Evolutionary conservation across 2,329 filamentous ascomycete genomes (phyloP).

Genomic region (Fusarium temperatum): DNA sequence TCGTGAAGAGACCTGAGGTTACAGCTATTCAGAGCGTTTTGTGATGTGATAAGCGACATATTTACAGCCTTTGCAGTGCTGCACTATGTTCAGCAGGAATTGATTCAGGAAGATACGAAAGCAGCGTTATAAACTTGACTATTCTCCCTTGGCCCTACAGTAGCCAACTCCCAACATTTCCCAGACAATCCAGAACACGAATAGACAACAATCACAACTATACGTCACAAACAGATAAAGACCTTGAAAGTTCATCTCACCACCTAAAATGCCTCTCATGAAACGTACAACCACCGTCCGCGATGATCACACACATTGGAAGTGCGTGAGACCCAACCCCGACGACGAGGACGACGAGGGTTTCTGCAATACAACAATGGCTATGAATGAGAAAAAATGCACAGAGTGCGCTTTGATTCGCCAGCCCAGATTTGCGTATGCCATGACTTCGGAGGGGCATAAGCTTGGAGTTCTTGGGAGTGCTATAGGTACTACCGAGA

Average conservation of each 20-base stretch:
- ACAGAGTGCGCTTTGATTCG: not conserved
- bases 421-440: not conserved
- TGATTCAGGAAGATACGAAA: rapidly evolving
- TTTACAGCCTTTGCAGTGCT: rapidly evolving
- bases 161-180: too few relatives aligned
- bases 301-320: not conserved
- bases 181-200: too few relatives aligned
- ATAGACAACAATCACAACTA: too few relatives aligned
- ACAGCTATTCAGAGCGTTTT: rapidly evolving
- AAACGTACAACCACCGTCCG: not conserved
- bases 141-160: too few relatives aligned
- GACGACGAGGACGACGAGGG: too few relatives aligned
- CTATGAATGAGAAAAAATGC: not conserved
- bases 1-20: not conserved
- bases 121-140: too few relatives aligned
- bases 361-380: not conserved
- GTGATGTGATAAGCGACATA: rapidly evolving
- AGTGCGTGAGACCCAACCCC: not conserved
- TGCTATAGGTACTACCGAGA: not conserved
- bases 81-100: rapidly evolving
- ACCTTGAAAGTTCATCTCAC: rapidly evolving
- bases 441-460: rapidly evolving
- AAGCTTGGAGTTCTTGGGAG: not conserved
- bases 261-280: not conserved
- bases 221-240: too few relatives aligned